Evolutionary conservation across 2,329 filamentous ascomycete genomes (phyloP).

Genomic region (Calonectria henricotiae): DNA sequence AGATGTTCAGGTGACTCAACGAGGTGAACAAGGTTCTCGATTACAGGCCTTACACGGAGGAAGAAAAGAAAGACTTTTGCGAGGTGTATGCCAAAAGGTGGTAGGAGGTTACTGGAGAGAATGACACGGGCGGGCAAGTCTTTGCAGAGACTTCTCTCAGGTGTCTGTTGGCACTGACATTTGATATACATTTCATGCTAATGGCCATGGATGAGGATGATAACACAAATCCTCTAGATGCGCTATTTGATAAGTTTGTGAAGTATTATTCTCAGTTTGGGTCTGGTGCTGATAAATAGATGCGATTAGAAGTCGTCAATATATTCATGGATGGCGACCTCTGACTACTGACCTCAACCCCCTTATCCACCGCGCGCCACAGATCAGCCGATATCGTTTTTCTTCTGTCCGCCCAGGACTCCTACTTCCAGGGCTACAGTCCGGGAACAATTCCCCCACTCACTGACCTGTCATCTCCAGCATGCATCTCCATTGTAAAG

Average conservation of each 20-base stretch:
- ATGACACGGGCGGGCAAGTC: background rate
- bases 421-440: too few species aligned
- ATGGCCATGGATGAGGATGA: slow-evolving; percentile 9
- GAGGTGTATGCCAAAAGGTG: background rate
- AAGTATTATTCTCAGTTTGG: background rate
- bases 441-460: too few species aligned
- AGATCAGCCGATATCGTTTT: too few species aligned
- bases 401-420: too few species aligned
- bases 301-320: too few species aligned
- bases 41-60: background rate
- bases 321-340: too few species aligned
- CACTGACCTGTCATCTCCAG: too few species aligned
- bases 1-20: background rate
- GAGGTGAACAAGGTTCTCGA: background rate
- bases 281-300: background rate
- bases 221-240: background rate
- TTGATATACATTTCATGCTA: slow-evolving; percentile 8
- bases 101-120: background rate
- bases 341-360: too few species aligned
- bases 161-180: background rate
- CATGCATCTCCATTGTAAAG: too few species aligned
- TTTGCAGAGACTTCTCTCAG: background rate
- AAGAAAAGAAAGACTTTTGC: background rate
- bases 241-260: background rate
- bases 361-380: too few species aligned